Evolutionary conservation across 306 rosid species (phyloP), one percentile per base, ranked within the genome.

Genomic region (Vicia sativa): DNA sequence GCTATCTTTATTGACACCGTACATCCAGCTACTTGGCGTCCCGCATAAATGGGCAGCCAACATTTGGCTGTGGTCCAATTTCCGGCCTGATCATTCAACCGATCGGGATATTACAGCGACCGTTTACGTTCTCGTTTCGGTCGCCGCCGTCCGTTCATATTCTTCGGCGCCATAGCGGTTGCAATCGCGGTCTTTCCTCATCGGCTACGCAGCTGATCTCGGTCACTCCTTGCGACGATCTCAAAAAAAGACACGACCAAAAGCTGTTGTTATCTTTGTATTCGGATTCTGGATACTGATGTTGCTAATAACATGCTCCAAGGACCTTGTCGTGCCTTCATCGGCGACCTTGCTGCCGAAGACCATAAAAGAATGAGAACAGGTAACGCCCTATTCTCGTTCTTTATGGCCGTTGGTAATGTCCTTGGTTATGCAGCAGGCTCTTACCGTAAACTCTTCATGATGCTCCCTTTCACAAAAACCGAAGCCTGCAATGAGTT

Each of bases 11-110:
- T 19, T 91, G 0, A 91, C 97, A 3, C 96, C 97, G 0, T 91
- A 91, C 11, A 80, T 91, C 0, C 93, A 91, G 19, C 83, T 80
- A 4, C 79, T 88, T 2, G 97, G 96, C 0, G 80, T 88, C 13
- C 84, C 97, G 0, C 97, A 88, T 16, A 77, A 57, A 0, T 91
- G 93, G 91, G 80, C 97, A 0, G 52, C 97, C 14, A 78, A 88
- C 75, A 77, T 91, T 31, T 86, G 97, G 97, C 81, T 91, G 2
- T 91, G 91, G 97, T 0, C 93, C 96, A 6, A 50, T 91, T 26
- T 91, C 97, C 0, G 91, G 96, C 4, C 12, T 91, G 61, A 2
- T 91, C 0, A 86, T 91, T 0, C 97, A 91, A 6, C 96, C 93
- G 4, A 39, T 81, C 0, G 96, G 97, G 97, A 0, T 91, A 83